These are phyloP conservation scores for Leccinum subgranulosum DNA, from an alignment of 768 basidiomycete species.

Conservation along the genomic window DNA sequence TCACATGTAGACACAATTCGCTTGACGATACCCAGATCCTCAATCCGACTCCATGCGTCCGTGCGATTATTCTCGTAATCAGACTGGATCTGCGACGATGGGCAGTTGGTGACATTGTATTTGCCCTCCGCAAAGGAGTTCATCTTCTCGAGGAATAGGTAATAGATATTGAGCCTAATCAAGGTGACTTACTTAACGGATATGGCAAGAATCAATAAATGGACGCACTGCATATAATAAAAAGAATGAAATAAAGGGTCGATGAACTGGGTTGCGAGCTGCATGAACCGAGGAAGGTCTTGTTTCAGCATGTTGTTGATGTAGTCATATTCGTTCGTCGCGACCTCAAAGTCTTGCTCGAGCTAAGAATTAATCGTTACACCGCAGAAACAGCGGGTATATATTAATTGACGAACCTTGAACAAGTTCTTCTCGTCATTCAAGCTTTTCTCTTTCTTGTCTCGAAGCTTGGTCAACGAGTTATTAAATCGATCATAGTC, in stretches of 20 bases:
- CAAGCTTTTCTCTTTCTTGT: constrained; percentile 97
- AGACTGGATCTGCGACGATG: constrained; percentile 65
- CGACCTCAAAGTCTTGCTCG: constrained; percentile 94
- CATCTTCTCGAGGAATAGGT: constrained; percentile 92
- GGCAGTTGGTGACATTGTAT: constrained; percentile 65
- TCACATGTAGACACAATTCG: constrained; percentile 81
- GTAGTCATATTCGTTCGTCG: constrained; percentile 90
- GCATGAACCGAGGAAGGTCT: constrained; percentile 93
- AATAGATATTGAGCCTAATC: constrained; percentile 84
- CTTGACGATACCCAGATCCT: constrained; percentile 78
- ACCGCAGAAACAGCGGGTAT: background rate
- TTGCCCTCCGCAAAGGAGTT: constrained; percentile 80
- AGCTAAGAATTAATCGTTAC: constrained; percentile 44
- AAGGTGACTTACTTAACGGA: background rate
- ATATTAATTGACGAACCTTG: constrained; percentile 54
- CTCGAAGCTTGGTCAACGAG: constrained; percentile 88
- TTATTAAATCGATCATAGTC: constrained; percentile 98
- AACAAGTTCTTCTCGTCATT: constrained; percentile 96
- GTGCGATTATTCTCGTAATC: constrained; percentile 82
- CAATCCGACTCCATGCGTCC: constrained; percentile 76
- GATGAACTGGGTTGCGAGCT: constrained; percentile 83
- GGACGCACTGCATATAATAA: constrained; percentile 96
- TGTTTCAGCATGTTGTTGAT: constrained; percentile 88
- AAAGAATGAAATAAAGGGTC: constrained; percentile 98
- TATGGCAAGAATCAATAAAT: background rate